Evolutionary conservation across 768 basidiomycete species (phyloP), one percentile per base, ranked within the genome.

Genomic region (Kwoniella botswanensis): DNA sequence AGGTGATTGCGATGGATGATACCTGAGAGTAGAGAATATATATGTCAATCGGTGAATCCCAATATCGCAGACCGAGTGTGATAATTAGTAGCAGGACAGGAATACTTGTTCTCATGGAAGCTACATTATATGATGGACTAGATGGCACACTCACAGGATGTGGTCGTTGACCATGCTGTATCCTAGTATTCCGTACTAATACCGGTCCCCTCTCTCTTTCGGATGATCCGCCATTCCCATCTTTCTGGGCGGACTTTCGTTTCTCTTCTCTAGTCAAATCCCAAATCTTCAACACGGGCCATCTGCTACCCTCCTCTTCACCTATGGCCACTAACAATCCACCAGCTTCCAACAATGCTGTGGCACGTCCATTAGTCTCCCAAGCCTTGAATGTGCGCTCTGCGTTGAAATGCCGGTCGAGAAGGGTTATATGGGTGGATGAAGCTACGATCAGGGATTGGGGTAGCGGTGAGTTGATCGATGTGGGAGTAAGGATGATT

Each of bases 321-420:
- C 95, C 96, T 24, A 98, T 86, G 3, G 93, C 93, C n/a, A 98
- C 86, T 35, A 98, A 85, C 52, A 94, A 86, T 0, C 91, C 92
- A 74, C 89, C 89, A 59, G 88, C 87, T 84, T 96, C 94, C 0
- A 88, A 87, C 89, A 97, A 90, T 79, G 75, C 74, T 3, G 71
- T 74, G 12, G 73, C 75, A 50, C 75, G 55, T 10, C 82, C 76
- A 62, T 80, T 80, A 21, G 52, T 72, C 67, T 81, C 80, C 82
- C 82, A 83, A 24, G 75, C 82, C 22, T 46, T 62, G 72, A 81
- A 82, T 1, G 71, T 53, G 22, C 72, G 71, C 44, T 70, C 61
- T 2, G 71, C 21, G 13, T 70, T 59, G 57, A 83, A 79, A 56
- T 78, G 74, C 1, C 74, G 61, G 67, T 83, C 79, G 1, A 83